A percentile compares a stretch with the other conserved stretches of the same genome.
Evolutionary conservation across 1,284 basidiomycete species (phyloP).

Genomic region (Ceratobasidium sp.): DNA sequence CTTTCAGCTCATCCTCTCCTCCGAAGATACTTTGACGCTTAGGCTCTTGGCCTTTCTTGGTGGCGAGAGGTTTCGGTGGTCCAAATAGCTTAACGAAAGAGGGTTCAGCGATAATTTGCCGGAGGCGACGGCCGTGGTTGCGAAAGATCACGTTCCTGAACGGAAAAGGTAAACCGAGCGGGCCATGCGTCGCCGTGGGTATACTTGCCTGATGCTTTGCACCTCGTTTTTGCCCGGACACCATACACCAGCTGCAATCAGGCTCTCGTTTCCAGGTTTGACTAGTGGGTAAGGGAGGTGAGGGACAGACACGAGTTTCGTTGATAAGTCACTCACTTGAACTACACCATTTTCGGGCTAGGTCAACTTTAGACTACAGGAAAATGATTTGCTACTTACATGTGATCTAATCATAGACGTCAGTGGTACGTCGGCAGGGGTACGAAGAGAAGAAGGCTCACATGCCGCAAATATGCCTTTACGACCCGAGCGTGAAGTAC

Average conservation of each 20-base stretch:
- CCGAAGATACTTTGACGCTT: conserved; percentile 83
- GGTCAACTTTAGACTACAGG: neutral
- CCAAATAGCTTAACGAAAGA: conserved; percentile 83
- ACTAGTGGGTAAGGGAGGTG: conserved; percentile 62
- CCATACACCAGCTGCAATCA: conserved; percentile 88
- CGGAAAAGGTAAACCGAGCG: neutral
- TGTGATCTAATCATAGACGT: conserved; percentile 47
- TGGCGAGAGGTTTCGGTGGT: conserved; percentile 67
- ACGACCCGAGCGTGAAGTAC: conserved; percentile 82
- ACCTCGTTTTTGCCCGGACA: conserved; percentile 86
- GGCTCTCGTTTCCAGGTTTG: conserved; percentile 74
- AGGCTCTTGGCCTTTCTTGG: conserved; percentile 61
- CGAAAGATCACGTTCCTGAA: conserved; percentile 74
- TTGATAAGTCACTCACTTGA: conserved; percentile 41
- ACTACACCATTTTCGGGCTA: conserved; percentile 31
- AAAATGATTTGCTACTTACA: conserved; percentile 49
- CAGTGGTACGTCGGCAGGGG: neutral
- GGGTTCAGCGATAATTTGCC: conserved; percentile 72
- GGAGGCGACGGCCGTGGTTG: conserved; percentile 72
- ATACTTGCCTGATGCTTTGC: conserved; percentile 73
- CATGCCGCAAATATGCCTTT: conserved; percentile 85
- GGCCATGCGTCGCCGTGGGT: conserved; percentile 15
- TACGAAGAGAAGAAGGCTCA: conserved; percentile 61
- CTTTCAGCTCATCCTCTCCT: conserved; percentile 83
- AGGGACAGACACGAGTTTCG: conserved; percentile 16